Evolutionary conservation across 805 yeast species (phyloP).

Genomic region (Starmerella stigmatis): DNA sequence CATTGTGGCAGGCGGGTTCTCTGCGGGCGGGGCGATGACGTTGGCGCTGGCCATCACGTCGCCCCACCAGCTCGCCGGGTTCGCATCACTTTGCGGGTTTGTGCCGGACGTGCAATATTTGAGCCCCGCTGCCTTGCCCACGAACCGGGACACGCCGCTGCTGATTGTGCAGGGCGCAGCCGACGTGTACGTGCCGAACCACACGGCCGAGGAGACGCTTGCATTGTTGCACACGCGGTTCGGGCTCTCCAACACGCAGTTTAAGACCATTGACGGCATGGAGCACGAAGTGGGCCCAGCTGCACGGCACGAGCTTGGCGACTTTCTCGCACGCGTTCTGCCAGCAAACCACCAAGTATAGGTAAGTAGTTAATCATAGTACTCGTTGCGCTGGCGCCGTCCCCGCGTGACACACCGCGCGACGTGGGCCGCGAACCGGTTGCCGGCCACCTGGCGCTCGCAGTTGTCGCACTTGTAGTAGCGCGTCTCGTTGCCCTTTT

Average conservation of each 20-base stretch:
- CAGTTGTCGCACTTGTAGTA: slow-evolving; percentile 77
- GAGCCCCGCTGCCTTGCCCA: slow-evolving; percentile 19
- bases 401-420: slow-evolving; percentile 76
- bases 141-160: slow-evolving; percentile 57
- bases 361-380: background rate
- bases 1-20: slow-evolving; percentile 87
- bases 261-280: slow-evolving; percentile 50
- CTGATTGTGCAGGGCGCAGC: slow-evolving; percentile 81
- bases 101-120: slow-evolving; percentile 31
- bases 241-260: slow-evolving; percentile 38
- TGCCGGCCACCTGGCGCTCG: slow-evolving; percentile 77
- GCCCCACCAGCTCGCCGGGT: slow-evolving; percentile 56
- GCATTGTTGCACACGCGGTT: slow-evolving; percentile 21
- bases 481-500: slow-evolving; percentile 39
- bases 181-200: slow-evolving; percentile 53
- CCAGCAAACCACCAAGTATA: no score
- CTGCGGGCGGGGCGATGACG: slow-evolving; percentile 84
- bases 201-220: slow-evolving; percentile 29
- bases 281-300: slow-evolving; percentile 37
- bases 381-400: slow-evolving; percentile 17
- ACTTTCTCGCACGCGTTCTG: background rate
- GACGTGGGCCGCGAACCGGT: slow-evolving; percentile 84
- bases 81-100: slow-evolving; percentile 69
- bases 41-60: slow-evolving; percentile 30
- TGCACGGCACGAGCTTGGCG: background rate